A percentile compares a stretch with the other conserved stretches of the same genome.
Evolutionary conservation across 371 early-diverging fungal genomes (phyloP).

Genomic region (Coemansia sp.): DNA sequence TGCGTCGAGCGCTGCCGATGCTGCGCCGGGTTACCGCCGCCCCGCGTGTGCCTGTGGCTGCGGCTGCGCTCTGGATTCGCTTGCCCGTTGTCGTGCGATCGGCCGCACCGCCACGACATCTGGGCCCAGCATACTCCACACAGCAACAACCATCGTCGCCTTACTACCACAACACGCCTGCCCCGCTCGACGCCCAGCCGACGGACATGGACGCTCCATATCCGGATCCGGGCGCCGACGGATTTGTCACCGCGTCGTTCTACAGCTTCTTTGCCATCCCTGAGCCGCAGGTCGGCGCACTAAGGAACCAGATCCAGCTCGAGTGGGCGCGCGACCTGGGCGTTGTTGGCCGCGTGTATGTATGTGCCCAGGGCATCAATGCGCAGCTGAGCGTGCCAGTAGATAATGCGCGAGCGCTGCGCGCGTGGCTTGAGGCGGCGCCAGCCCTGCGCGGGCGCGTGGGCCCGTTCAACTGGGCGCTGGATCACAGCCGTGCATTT

Average conservation of each 20-base stretch:
- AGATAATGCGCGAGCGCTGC: slow-evolving; percentile 49
- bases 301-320: slow-evolving; percentile 52
- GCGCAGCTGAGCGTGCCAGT: slow-evolving; percentile 71
- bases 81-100: too few species aligned
- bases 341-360: slow-evolving; percentile 69
- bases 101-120: too few species aligned
- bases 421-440: slow-evolving; percentile 51
- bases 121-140: background rate
- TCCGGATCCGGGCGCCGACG: slow-evolving; percentile 49
- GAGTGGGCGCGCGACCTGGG: slow-evolving; percentile 50
- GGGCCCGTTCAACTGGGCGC: slow-evolving; percentile 62
- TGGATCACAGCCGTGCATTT: slow-evolving; percentile 64
- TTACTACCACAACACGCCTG: slow-evolving; percentile 11
- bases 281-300: slow-evolving; percentile 43
- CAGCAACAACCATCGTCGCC: slow-evolving; percentile 6
- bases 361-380: slow-evolving; percentile 72
- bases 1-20: too few species aligned
- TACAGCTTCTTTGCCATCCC: slow-evolving; percentile 65
- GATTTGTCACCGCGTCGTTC: slow-evolving; percentile 68
- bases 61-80: too few species aligned
- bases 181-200: slow-evolving; percentile 13
- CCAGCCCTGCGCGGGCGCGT: slow-evolving; percentile 52
- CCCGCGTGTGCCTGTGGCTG: too few species aligned
- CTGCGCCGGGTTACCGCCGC: too few species aligned
- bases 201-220: slow-evolving; percentile 39